phyloP scores from a whole-genome alignment of 2,329 filamentous ascomycete species.

The Cordyceps fumosorosea region DNA sequence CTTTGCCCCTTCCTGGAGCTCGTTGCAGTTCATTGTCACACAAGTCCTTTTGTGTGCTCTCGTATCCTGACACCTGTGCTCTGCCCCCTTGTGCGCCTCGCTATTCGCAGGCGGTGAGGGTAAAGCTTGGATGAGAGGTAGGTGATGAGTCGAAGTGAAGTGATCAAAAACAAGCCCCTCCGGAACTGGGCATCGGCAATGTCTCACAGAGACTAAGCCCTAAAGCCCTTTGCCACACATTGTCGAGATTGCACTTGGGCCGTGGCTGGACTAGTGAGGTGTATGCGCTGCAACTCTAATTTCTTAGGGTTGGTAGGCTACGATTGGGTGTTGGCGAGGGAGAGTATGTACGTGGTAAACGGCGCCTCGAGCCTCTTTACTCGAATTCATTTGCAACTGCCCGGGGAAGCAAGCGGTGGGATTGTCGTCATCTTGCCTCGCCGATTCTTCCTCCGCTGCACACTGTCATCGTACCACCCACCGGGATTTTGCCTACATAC shows the following conservation, averaged over 20 bases:
- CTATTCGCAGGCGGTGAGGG: no score
- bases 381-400: no score
- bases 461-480: no score
- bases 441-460: no score
- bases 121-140: background rate
- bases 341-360: no score
- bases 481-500: no score
- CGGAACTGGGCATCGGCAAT: background rate
- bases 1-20: slow-evolving; percentile 26
- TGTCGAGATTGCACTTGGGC: background rate
- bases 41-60: background rate
- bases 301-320: background rate
- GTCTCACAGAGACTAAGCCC: background rate
- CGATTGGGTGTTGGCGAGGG: background rate
- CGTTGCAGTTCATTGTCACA: slow-evolving; percentile 31
- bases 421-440: no score
- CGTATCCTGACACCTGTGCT: background rate
- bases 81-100: background rate
- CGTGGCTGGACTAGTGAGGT: background rate
- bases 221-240: background rate
- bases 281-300: background rate
- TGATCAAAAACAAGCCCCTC: background rate
- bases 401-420: no score
- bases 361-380: no score
- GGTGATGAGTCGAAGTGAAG: background rate